Evolutionary conservation across 768 basidiomycete genomes (phyloP).

Genomic region (Candolleomyces aberdarensis): DNA sequence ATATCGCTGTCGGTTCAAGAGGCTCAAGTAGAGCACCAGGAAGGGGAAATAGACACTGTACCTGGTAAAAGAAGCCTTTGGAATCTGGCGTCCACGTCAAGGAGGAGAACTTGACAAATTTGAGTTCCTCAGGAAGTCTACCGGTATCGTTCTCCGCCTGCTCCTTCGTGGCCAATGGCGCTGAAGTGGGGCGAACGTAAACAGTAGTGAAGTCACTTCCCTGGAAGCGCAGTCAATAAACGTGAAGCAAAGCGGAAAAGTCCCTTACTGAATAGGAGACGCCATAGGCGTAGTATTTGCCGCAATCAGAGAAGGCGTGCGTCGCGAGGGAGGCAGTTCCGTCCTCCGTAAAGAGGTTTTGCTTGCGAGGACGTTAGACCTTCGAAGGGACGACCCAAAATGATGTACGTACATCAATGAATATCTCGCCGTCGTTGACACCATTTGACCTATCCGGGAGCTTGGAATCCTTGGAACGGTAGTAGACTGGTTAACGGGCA

Average conservation of each 20-base stretch:
- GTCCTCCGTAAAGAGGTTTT: conserved; percentile 69
- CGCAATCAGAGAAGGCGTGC: conserved; percentile 61
- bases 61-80: conserved; percentile 84
- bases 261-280: conserved; percentile 62
- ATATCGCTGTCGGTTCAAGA: conserved; percentile 41
- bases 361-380: conserved; percentile 33
- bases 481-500: conserved; percentile 42
- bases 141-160: conserved; percentile 43
- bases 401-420: conserved; percentile 61
- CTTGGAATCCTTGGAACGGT: conserved; percentile 50
- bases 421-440: conserved; percentile 57
- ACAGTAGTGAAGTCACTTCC: conserved; percentile 73
- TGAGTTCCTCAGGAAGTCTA: conserved; percentile 62
- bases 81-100: conserved; percentile 76
- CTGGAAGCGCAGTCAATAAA: conserved; percentile 30
- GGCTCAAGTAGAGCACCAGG: neutral
- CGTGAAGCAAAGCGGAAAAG: neutral
- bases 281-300: conserved; percentile 76
- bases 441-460: conserved; percentile 54
- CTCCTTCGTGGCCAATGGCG: conserved; percentile 48
- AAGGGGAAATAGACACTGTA: conserved; percentile 10
- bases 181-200: conserved; percentile 61
- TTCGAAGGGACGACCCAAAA: neutral
- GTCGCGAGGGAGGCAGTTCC: conserved; percentile 64
- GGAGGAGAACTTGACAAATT: conserved; percentile 73